These are phyloP conservation scores for Pleurotus citrinopileatus DNA, from an alignment of 768 basidiomycete genomes.

Conservation along the genomic window DNA sequence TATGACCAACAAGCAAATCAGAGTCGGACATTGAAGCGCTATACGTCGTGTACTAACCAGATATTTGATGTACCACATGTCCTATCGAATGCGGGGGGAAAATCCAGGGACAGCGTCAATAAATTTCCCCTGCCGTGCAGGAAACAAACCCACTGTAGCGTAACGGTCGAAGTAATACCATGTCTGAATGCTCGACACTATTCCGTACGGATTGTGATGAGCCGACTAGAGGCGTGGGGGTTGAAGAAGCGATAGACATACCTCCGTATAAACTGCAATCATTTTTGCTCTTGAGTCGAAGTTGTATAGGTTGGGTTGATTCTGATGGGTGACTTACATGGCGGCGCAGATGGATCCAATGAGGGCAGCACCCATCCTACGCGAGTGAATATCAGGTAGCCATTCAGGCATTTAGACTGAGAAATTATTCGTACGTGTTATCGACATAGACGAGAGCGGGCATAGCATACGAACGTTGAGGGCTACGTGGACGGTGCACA, in stretches of 20 bases:
- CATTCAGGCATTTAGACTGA: neutral
- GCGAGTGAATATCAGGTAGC: neutral
- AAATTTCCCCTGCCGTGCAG: no score
- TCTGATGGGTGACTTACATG: conserved; percentile 29
- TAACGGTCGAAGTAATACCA: conserved; percentile 55
- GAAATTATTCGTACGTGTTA: conserved; percentile 1
- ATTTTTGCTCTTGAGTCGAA: neutral
- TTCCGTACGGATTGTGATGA: conserved; percentile 4
- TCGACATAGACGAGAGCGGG: neutral
- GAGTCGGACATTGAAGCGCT: neutral
- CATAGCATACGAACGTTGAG: neutral
- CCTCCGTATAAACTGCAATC: conserved; percentile 48
- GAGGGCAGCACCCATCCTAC: conserved; percentile 49
- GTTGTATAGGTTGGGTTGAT: neutral
- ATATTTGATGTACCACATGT: conserved; percentile 49
- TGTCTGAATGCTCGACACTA: conserved; percentile 56
- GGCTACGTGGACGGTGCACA: conserved; percentile 1
- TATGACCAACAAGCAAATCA: conserved; percentile 14
- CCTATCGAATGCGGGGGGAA: conserved; percentile 22
- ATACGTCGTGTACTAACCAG: conserved; percentile 41
- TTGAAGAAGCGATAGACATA: conserved; percentile 18
- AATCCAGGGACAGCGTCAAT: neutral
- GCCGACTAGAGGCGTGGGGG: neutral
- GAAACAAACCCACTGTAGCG: conserved; percentile 25
- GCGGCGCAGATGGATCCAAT: conserved; percentile 48